Evolutionary conservation across 179 eudicot genomes (phyloP).

Genomic region (Silene vulgaris): DNA sequence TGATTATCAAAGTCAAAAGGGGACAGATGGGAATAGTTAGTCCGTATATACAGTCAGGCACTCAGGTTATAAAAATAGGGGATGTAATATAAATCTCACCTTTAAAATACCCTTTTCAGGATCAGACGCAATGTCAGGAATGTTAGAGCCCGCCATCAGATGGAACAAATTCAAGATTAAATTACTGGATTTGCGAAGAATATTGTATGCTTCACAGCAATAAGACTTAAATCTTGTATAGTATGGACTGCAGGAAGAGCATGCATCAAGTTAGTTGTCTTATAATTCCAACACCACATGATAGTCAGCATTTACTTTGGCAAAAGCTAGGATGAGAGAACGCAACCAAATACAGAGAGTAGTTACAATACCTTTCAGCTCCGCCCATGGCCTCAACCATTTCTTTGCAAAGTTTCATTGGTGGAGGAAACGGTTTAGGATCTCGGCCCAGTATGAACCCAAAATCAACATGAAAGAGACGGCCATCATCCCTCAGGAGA

Average conservation of each 20-base stretch:
- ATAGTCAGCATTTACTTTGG: neutral
- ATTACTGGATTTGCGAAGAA: constrained; percentile 92
- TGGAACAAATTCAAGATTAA: constrained; percentile 84
- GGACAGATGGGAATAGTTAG: neutral
- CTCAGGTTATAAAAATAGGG: neutral
- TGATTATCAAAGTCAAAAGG: too few species aligned
- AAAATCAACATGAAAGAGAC: constrained; percentile 95
- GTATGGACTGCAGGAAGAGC: constrained; percentile 57
- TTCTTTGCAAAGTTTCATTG: constrained; percentile 99
- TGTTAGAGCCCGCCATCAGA: constrained; percentile 94
- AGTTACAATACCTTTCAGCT: constrained; percentile 72
- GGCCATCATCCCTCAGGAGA: constrained; percentile 84
- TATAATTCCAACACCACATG: neutral
- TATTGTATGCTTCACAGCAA: constrained; percentile 97
- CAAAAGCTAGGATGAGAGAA: neutral
- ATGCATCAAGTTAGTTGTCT: neutral
- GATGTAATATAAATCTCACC: constrained; percentile 39
- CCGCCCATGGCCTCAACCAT: constrained; percentile 99
- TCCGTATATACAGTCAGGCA: neutral
- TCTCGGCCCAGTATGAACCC: constrained; percentile 94
- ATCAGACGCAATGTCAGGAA: constrained; percentile 96
- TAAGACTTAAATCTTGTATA: constrained; percentile 94
- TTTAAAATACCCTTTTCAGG: constrained; percentile 96
- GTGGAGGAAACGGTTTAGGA: constrained; percentile 99
- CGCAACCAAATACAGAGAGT: constrained; percentile 4